Evolutionary conservation across 768 basidiomycete species (phyloP).

Genomic region (Rhizopogon roseolus): DNA sequence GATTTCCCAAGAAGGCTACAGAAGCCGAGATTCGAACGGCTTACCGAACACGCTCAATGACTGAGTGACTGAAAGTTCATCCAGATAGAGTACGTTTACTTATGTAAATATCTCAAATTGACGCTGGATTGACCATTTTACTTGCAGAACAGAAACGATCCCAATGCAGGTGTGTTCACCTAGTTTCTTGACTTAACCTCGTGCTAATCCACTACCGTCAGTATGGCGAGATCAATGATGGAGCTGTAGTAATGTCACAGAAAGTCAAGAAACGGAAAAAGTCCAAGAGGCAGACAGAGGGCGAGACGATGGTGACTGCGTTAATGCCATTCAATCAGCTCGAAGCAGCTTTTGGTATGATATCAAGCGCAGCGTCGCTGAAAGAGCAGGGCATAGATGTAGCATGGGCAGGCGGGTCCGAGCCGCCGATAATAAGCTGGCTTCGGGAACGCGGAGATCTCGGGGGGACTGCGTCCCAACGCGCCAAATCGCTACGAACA

Average conservation of each 20-base stretch:
- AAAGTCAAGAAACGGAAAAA: slow-evolving; percentile 44
- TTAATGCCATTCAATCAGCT: slow-evolving; percentile 75
- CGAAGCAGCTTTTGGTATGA: slow-evolving; percentile 70
- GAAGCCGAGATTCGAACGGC: slow-evolving; percentile 78
- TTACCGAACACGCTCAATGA: slow-evolving; percentile 75
- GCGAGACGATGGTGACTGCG: slow-evolving; percentile 57
- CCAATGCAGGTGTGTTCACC: slow-evolving; percentile 57
- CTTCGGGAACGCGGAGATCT: slow-evolving; percentile 68
- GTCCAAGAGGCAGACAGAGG: slow-evolving; percentile 32
- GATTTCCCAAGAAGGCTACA: slow-evolving; percentile 56
- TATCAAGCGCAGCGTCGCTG: slow-evolving; percentile 52
- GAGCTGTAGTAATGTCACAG: slow-evolving; percentile 63
- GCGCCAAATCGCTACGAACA: slow-evolving; percentile 19
- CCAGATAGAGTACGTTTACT: slow-evolving; percentile 66
- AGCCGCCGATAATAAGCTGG: slow-evolving; percentile 71
- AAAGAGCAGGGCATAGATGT: slow-evolving; percentile 63
- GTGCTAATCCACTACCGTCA: slow-evolving; percentile 69
- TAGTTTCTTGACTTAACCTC: slow-evolving; percentile 22
- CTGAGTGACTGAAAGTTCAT: slow-evolving; percentile 81
- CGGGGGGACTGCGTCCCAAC: slow-evolving; percentile 19
- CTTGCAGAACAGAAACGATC: slow-evolving; percentile 70
- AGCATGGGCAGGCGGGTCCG: slow-evolving; percentile 64
- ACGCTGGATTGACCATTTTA: slow-evolving; percentile 8
- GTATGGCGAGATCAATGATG: slow-evolving; percentile 61
- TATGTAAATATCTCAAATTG: slow-evolving; percentile 5